Conservation (phyloP, 106 monocot genomes). For the Alisma plantagoaquatica region DNA sequence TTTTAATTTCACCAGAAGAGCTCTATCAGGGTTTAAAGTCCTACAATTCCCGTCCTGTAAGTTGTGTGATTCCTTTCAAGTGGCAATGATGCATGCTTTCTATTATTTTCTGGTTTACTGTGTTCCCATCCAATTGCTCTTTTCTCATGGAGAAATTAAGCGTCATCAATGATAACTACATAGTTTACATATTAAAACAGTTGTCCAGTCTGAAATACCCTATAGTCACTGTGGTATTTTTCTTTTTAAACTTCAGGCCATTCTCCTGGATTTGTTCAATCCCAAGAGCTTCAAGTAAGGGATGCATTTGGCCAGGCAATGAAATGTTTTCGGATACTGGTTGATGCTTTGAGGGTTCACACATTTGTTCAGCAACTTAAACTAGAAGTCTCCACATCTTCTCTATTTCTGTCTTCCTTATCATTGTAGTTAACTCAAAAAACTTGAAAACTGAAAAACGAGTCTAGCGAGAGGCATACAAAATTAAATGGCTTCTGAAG, state of each 20-base stretch:
- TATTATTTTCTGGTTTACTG: not conserved
- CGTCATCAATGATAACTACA: too few relatives aligned
- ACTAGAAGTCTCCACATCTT: too few relatives aligned
- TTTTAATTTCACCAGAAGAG: conserved; percentile 55
- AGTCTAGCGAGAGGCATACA: too few relatives aligned
- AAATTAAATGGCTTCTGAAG: too few relatives aligned
- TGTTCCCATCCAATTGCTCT: not conserved
- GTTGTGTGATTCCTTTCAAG: conserved; percentile 19
- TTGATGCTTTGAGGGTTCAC: not conserved
- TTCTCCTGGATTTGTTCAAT: conserved; percentile 20
- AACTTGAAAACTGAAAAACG: too few relatives aligned
- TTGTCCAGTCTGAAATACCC: too few relatives aligned
- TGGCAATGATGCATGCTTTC: too few relatives aligned
- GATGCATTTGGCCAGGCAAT: not conserved
- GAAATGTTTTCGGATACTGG: not conserved
- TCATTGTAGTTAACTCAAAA: too few relatives aligned
- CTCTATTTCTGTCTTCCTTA: too few relatives aligned
- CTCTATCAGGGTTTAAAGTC: conserved; percentile 58
- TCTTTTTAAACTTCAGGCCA: conserved; percentile 3
- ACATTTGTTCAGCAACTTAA: too few relatives aligned
- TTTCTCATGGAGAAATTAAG: too few relatives aligned
- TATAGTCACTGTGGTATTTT: not conserved
- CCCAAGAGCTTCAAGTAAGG: conserved; percentile 8
- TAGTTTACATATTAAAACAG: too few relatives aligned
- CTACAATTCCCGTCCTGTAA: conserved; percentile 74